Percentiles rank a stretch among this genome's conserved stretches.
phyloP scores from a whole-genome alignment of 345 rosid genomes.

The Eutrema heterophyllum region DNA sequence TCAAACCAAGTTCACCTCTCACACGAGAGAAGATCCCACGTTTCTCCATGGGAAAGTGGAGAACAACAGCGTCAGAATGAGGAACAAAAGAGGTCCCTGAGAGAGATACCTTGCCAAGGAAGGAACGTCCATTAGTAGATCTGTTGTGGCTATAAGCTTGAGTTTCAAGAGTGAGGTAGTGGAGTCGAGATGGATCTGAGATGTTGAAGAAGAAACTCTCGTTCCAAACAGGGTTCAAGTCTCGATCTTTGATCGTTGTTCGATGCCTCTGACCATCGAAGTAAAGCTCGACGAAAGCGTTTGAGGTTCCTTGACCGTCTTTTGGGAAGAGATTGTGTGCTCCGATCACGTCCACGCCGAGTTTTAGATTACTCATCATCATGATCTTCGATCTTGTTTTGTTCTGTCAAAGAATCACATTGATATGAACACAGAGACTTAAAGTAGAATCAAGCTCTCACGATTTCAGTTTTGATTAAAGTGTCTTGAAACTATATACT shows the following conservation, averaged over 20 bases:
- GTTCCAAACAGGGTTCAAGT: conserved; percentile 91
- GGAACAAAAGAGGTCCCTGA: conserved; percentile 86
- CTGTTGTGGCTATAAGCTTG: conserved; percentile 54
- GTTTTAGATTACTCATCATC: conserved; percentile 74
- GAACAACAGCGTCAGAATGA: conserved; percentile 75
- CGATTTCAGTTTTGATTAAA: conserved; percentile 1
- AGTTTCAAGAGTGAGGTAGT: conserved; percentile 70
- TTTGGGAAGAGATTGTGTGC: conserved; percentile 94
- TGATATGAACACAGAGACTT: conserved; percentile 36
- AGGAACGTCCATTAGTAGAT: conserved; percentile 63
- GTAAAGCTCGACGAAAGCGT: conserved; percentile 74
- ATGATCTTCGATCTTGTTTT: conserved; percentile 8
- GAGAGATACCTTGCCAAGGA: conserved; percentile 84
- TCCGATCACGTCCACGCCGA: conserved; percentile 78
- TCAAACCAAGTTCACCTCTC: conserved; percentile 90
- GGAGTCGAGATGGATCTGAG: conserved; percentile 76
- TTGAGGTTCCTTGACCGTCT: conserved; percentile 90
- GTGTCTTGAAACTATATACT: conserved; percentile 6
- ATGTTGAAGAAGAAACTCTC: conserved; percentile 97
- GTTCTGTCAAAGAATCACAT: not conserved
- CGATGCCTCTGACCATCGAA: conserved; percentile 89
- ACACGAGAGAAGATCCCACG: conserved; percentile 89
- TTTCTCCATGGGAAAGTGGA: conserved; percentile 87
- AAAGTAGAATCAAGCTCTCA: conserved; percentile 3
- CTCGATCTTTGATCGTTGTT: conserved; percentile 81